These are phyloP conservation scores for Quercus cerris DNA, from an alignment of 306 rosid genomes.

Conservation along the genomic window DNA sequence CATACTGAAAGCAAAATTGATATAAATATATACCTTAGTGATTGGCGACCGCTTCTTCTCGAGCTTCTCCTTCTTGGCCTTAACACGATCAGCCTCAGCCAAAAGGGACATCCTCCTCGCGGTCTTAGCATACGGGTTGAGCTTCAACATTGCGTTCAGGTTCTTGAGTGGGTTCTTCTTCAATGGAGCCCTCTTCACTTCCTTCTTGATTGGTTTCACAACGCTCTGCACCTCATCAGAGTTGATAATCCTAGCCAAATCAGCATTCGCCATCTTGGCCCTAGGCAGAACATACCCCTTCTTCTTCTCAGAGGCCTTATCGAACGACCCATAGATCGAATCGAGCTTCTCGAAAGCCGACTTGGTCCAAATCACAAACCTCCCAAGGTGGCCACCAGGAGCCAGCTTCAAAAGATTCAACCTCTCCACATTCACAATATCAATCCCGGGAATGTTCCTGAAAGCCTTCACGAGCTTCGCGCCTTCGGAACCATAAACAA, in stretches of 20 bases:
- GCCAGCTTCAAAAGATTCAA: slow-evolving; percentile 68
- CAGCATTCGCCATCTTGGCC: slow-evolving; percentile 75
- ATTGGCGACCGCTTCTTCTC: slow-evolving; percentile 64
- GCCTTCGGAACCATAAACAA: slow-evolving; percentile 77
- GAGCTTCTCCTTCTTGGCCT: slow-evolving; percentile 83
- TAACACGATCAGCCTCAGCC: slow-evolving; percentile 73
- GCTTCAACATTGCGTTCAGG: slow-evolving; percentile 58
- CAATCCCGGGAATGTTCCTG: slow-evolving; percentile 73
- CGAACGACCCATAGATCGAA: slow-evolving; percentile 77
- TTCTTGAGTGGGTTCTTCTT: slow-evolving; percentile 90
- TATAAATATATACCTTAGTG: slow-evolving; percentile 44
- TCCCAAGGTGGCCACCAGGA: slow-evolving; percentile 84
- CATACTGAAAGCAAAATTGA: neutral
- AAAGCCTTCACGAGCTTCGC: slow-evolving; percentile 82
- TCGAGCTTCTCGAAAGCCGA: slow-evolving; percentile 88
- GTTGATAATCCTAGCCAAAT: slow-evolving; percentile 74
- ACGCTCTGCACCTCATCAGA: slow-evolving; percentile 85
- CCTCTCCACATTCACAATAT: slow-evolving; percentile 71
- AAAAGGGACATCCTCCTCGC: slow-evolving; percentile 72
- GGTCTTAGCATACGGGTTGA: slow-evolving; percentile 82
- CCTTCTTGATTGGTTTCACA: slow-evolving; percentile 77
- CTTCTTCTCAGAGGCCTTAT: slow-evolving; percentile 72
- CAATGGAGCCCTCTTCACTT: slow-evolving; percentile 48
- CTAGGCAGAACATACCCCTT: slow-evolving; percentile 62
- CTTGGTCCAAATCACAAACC: slow-evolving; percentile 85